Conservation (phyloP, 2,329 filamentous ascomycete genomes). For the Fusarium sambucinum region DNA sequence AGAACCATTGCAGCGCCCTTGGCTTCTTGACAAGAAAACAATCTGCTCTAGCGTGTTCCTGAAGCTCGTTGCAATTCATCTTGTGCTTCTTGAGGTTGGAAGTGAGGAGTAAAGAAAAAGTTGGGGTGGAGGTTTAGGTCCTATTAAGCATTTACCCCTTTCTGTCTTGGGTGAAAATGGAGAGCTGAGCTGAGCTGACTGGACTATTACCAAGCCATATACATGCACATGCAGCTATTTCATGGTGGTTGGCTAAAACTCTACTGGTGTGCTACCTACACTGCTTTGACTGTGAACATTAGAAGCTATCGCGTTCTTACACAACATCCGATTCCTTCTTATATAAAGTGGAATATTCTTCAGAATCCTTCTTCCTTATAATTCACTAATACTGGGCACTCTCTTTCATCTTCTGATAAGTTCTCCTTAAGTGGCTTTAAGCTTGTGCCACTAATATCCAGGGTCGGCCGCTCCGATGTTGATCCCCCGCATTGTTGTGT, state of each 20-base stretch:
- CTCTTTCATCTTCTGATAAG: background rate
- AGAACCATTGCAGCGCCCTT: constrained; percentile 60
- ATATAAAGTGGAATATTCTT: background rate
- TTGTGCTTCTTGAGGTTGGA: constrained; percentile 10
- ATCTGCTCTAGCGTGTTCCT: constrained; percentile 48
- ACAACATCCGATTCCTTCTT: background rate
- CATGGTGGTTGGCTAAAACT: constrained; percentile 13
- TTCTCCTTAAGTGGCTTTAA: constrained; percentile 13
- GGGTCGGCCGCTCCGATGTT: constrained; percentile 33
- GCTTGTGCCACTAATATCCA: constrained; percentile 19
- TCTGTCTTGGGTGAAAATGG: constrained; percentile 15
- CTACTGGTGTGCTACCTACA: background rate
- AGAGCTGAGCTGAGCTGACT: constrained; percentile 45
- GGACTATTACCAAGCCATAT: constrained; percentile 41
- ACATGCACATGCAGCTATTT: constrained; percentile 25
- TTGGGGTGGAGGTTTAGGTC: constrained; percentile 8
- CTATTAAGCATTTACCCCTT: constrained; percentile 7
- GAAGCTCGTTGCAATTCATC: constrained; percentile 56
- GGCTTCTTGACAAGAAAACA: constrained; percentile 55
- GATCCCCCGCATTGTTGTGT: constrained; percentile 22
- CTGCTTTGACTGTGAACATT: background rate
- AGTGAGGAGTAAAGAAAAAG: background rate
- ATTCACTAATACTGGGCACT: background rate
- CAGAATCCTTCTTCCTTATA: too few relatives aligned
- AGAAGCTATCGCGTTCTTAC: background rate